Evolutionary conservation across 495 filamentous ascomycete species (phyloP).

Genomic region (Penicillium turbatum): DNA sequence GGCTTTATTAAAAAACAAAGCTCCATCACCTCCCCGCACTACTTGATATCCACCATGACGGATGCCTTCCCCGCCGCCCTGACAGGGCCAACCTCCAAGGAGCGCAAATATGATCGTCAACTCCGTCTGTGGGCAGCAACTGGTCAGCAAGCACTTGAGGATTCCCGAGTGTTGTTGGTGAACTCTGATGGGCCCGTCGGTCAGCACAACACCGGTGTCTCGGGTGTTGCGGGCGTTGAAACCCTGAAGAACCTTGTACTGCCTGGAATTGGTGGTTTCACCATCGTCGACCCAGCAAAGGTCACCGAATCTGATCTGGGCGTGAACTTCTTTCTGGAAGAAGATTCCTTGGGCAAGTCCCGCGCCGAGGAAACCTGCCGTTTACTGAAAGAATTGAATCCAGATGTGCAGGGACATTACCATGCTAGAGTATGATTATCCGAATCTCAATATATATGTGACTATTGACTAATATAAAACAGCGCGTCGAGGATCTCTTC

Average conservation of each 20-base stretch:
- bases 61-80: constrained; percentile 37
- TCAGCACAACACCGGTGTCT: constrained; percentile 43
- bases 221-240: constrained; percentile 83
- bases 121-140: constrained; percentile 92
- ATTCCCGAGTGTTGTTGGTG: constrained; percentile 80
- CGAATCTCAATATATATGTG: neutral
- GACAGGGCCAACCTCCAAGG: constrained; percentile 70
- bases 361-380: constrained; percentile 73
- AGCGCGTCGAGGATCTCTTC: constrained; percentile 40
- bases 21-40: neutral
- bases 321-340: constrained; percentile 94
- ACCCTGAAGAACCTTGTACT: constrained; percentile 94
- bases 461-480: constrained; percentile 11
- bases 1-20: neutral
- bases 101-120: constrained; percentile 94
- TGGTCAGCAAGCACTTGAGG: constrained; percentile 85
- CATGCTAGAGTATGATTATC: constrained; percentile 39
- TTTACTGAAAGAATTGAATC: constrained; percentile 83
- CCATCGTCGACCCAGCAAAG: constrained; percentile 74
- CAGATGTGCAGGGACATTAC: constrained; percentile 76
- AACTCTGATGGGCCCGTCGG: constrained; percentile 57
- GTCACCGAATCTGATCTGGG: constrained; percentile 83
- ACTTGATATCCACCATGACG: constrained; percentile 30
- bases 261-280: constrained; percentile 91
- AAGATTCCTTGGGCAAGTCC: constrained; percentile 69